A percentile compares a stretch with the other conserved stretches of the same genome.
Evolutionary conservation across 202 grass and related monocot genomes (phyloP).

Genomic region (Eragrostis tef): DNA sequence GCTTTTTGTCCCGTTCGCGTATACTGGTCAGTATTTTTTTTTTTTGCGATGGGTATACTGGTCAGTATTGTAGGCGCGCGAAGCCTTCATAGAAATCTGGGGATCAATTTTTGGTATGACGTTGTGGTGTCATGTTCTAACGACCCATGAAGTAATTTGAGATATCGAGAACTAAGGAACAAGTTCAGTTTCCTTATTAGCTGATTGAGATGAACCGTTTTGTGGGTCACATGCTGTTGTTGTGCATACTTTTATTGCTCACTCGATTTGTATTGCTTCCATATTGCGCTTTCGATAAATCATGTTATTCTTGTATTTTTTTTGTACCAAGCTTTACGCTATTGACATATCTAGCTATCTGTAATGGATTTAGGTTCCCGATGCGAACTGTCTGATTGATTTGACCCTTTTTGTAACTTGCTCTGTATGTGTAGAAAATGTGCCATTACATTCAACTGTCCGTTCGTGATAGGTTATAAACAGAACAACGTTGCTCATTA

Average conservation of each 20-base stretch:
- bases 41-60: no score
- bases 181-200: not conserved
- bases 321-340: not conserved
- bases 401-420: not conserved
- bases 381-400: not conserved
- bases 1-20: not conserved
- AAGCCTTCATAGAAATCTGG: slow-evolving; percentile 2
- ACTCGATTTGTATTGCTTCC: not conserved
- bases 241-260: not conserved
- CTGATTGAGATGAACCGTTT: not conserved
- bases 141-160: slow-evolving; percentile 10
- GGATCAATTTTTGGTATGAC: slow-evolving; percentile 12
- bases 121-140: not conserved
- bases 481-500: not conserved
- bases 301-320: not conserved
- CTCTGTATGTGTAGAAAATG: not conserved
- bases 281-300: not conserved
- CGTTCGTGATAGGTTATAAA: not conserved
- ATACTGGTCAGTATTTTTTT: not conserved
- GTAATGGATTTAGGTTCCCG: not conserved
- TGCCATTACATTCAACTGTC: not conserved
- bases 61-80: not conserved
- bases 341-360: not conserved
- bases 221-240: not conserved
- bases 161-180: not conserved